Base-by-base conservation (phyloP, 176 grass and related monocot genomes). In the Areca catechu region DNA sequence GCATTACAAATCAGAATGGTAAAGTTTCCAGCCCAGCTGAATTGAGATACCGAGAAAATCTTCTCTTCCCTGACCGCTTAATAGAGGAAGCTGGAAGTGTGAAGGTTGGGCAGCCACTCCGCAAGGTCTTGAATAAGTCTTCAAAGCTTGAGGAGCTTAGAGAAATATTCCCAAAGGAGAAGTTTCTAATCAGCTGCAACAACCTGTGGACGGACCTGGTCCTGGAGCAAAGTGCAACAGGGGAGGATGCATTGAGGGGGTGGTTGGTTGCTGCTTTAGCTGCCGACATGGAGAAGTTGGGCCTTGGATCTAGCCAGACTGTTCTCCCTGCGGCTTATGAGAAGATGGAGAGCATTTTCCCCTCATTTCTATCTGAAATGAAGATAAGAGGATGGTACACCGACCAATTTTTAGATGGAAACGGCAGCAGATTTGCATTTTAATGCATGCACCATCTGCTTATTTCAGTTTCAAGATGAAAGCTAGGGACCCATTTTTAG, bases 341-440 rank as follows among this genome's bases (percentile, higher is more conserved):
- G 58, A 99, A 71, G 60, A 93, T 89, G 84, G 76, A 78, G 65
- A 74, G 1, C 2, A 59, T 89, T 20, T 93, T 93, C 23, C 84
- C 88, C 19, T 4, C 55, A 18, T 99, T 99, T 27, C 30, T 89
- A 22, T 80, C 73, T 22, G 69, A 89, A 22, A 62, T 98, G 16
- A 85, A 68, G 88, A 67, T 24, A 19, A 89, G 73, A 43, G 94
- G 94, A 3, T 98, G 94, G 94, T 76, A 93, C 70, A 92, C 84
- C 0, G 88, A 88, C 53, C 88, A 98, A 54, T 98, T 98, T 82
- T 81, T 98, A 17, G 81, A 98, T 20, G 84, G 88, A 16, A 98
- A 83, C 51, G 73, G 88, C 5, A 85, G 78, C 5, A 75, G 88
- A 12, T 80, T 80, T 27, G 74, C 72, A 0, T 83, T 85, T 19